Base-by-base conservation (phyloP, 257 asterid genomes). In the Lycium barbarum region DNA sequence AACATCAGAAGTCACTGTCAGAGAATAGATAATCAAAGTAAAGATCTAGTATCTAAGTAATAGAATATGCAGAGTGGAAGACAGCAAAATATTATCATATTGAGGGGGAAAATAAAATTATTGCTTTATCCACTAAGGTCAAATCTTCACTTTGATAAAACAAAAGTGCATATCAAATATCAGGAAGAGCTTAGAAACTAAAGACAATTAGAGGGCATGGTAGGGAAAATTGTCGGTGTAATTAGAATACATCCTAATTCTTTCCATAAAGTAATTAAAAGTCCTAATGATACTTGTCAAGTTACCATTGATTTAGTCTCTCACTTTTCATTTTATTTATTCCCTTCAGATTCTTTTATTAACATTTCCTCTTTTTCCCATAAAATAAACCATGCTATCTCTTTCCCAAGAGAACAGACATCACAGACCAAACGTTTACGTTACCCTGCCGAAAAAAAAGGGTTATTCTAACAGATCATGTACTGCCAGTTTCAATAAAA, bases 81-180 rank as follows among this genome's bases (percentile, higher is more conserved):
- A 86, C 76, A 38, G 40, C 61, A 80, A 87, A 62, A 70, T 7
- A 40, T 68, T 55, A 80, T 15, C 49, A 38, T 14, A 35, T 40
- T 47, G 58, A 33, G 65, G 40, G 35, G 26, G 11, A 17, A 57
- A 40, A 20, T 18, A 17, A 71, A 84, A 12, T 7, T 22, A 61
- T 11, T 35, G 63, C 72, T 81, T 33, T 33, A 38, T 55, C 45
- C 83, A 84, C 79, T 51, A 84, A 66, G 84, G 85, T 85, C 88
- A 84, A 85, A 80, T 84, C 80, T 79, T 80, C 54, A 84, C 88
- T 87, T 87, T 89, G 86, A 83, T 79, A 82, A 88, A 70, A 87
- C 88, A 85, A 40, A 82, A 85, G 85, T 83, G 92, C 88, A 88
- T 89, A 89, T 84, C 85, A 87, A 87, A 83, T 80, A 90, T 67